These are phyloP conservation scores for Globisporangium cederbergense DNA, from an alignment of 352 stramenopile genomes.

Conservation along the genomic window DNA sequence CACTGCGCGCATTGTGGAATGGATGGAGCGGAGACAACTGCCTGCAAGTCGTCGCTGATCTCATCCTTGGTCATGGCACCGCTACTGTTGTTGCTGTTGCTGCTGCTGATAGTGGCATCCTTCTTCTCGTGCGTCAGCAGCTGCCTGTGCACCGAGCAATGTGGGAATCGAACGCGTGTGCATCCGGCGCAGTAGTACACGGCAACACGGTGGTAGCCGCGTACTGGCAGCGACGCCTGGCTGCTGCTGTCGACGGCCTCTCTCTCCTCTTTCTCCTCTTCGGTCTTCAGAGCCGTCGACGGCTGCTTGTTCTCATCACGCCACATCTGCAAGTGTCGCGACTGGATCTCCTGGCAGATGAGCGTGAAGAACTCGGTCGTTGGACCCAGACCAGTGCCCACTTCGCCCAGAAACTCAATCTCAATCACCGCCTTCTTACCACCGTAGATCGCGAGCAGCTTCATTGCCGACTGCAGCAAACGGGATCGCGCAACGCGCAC, in stretches of 20 bases:
- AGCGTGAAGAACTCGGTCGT: slow-evolving; percentile 82
- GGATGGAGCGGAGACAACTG: slow-evolving; percentile 9
- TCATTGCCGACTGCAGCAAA: slow-evolving; percentile 66
- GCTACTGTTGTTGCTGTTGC: not conserved
- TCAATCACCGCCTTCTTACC: slow-evolving; percentile 76
- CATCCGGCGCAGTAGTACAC: slow-evolving; percentile 58
- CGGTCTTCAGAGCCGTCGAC: slow-evolving; percentile 8
- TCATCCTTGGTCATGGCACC: slow-evolving; percentile 7
- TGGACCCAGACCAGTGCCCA: slow-evolving; percentile 65
- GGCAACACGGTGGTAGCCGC: slow-evolving; percentile 68
- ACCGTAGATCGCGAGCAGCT: slow-evolving; percentile 68
- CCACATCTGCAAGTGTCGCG: slow-evolving; percentile 56
- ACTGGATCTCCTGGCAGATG: slow-evolving; percentile 68
- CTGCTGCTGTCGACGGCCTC: not conserved
- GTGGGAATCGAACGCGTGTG: slow-evolving; percentile 43
- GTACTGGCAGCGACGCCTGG: slow-evolving; percentile 36
- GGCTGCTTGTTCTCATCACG: slow-evolving; percentile 35
- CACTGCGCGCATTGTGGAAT: slow-evolving; percentile 56
- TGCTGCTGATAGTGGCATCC: not conserved
- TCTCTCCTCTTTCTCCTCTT: slow-evolving; percentile 19
- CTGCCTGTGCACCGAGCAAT: slow-evolving; percentile 40
- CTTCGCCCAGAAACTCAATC: slow-evolving; percentile 78
- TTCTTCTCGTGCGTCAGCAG: slow-evolving; percentile 61
- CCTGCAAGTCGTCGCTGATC: not conserved
- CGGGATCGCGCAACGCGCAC: slow-evolving; percentile 61